Conservation (phyloP, 352 stramenopile species). For the Pythium dissimile region DNA sequence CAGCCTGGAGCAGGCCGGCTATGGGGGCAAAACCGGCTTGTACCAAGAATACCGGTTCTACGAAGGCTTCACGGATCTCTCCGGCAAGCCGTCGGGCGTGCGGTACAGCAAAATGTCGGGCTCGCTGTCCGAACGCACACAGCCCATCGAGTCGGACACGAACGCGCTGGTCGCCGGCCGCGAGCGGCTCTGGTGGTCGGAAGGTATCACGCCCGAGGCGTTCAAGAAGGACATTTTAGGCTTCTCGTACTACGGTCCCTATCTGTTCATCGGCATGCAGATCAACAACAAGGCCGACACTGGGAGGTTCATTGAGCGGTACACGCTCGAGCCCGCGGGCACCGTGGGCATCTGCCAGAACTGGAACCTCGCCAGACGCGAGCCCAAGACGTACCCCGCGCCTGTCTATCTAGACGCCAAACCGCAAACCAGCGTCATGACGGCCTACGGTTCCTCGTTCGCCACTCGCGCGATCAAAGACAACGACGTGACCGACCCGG, state of each 20-base stretch:
- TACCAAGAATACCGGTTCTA: conserved; percentile 12
- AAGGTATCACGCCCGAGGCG: not conserved
- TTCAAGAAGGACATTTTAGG: not conserved
- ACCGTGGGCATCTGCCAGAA: conserved; percentile 12
- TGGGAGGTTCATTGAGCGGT: conserved; percentile 9
- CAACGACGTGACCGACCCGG: not conserved
- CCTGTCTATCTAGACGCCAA: conserved; percentile 1
- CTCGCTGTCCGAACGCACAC: conserved; percentile 17
- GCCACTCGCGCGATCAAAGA: not conserved
- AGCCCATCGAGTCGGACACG: conserved; percentile 9
- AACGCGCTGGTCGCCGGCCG: conserved; percentile 18
- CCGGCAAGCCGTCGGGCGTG: conserved; percentile 17
- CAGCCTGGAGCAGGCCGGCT: conserved; percentile 5
- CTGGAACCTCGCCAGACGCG: conserved; percentile 1
- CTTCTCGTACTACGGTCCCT: conserved; percentile 2
- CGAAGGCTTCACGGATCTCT: conserved; percentile 23
- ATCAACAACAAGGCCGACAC: conserved; percentile 7
- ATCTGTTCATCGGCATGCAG: conserved; percentile 8
- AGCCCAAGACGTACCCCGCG: not conserved
- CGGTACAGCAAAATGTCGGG: conserved; percentile 20
- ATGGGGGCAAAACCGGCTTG: conserved; percentile 14
- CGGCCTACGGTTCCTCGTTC: conserved; percentile 6
- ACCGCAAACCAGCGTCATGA: conserved; percentile 3
- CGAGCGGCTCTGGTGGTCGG: conserved; percentile 17
- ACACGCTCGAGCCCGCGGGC: not conserved